Conservation (phyloP, 2,329 filamentous ascomycete species). For the Fusarium nematophilum region DNA sequence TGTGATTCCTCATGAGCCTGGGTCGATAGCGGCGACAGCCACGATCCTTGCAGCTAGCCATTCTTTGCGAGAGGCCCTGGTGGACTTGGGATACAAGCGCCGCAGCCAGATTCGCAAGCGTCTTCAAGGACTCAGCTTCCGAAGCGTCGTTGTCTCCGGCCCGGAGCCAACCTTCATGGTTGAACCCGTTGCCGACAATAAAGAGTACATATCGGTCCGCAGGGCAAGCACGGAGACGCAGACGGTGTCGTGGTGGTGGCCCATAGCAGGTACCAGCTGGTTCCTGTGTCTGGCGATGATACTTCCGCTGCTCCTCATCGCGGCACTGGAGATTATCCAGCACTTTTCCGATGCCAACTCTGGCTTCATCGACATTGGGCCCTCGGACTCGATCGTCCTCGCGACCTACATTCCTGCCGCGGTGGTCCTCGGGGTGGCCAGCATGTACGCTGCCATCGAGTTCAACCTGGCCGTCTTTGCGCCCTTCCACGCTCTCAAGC, state of each 20-base stretch:
- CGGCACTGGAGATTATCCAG: conserved; percentile 36
- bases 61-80: conserved; percentile 14
- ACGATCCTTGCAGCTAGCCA: conserved; percentile 27
- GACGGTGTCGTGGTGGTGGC: conserved; percentile 36
- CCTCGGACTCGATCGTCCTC: conserved; percentile 35
- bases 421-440: conserved; percentile 27
- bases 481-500: conserved; percentile 36
- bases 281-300: conserved; percentile 40
- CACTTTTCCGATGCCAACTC: conserved; percentile 39
- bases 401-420: conserved; percentile 46
- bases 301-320: conserved; percentile 38
- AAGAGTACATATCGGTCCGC: conserved; percentile 9
- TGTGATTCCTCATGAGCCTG: conserved; percentile 24
- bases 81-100: conserved; percentile 16
- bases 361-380: conserved; percentile 38
- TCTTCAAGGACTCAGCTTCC: conserved; percentile 18
- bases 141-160: conserved; percentile 10
- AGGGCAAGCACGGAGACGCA: conserved; percentile 3
- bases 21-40: conserved; percentile 22
- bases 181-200: conserved; percentile 18
- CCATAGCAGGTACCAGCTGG: conserved; percentile 34
- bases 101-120: conserved; percentile 24
- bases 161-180: conserved; percentile 17
- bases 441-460: conserved; percentile 39
- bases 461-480: conserved; percentile 38